Conservation (phyloP, 305 asterid genomes). For the Fraxinus paxiana region DNA sequence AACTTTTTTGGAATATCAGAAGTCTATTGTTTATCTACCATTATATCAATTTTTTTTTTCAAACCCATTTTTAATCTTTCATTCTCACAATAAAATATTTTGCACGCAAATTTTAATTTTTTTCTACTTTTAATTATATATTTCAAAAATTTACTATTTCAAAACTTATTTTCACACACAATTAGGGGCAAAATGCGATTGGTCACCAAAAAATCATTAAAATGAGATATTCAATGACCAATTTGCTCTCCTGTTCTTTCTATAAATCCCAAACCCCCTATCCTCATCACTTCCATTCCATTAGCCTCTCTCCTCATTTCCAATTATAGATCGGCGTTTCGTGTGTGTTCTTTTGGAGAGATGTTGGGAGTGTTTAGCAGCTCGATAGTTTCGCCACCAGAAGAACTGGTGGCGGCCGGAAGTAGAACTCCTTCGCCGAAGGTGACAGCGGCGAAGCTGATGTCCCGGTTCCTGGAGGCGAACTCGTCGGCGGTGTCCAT, state of each 20-base stretch:
- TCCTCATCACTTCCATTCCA: conserved; percentile 24
- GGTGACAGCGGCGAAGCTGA: conserved; percentile 68
- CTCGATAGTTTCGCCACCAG: conserved; percentile 81
- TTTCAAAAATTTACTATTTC: too few species aligned
- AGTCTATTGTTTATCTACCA: too few species aligned
- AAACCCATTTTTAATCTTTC: too few species aligned
- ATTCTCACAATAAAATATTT: too few species aligned
- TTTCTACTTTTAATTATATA: too few species aligned
- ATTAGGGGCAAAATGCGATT: too few species aligned
- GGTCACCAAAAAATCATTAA: not conserved
- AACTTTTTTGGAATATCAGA: too few species aligned
- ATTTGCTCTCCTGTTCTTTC: conserved; percentile 28
- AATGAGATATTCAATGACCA: conserved; percentile 22
- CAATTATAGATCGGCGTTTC: not conserved
- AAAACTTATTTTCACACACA: too few species aligned
- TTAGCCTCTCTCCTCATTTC: conserved; percentile 12
- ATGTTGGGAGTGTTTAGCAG: conserved; percentile 95
- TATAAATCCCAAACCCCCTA: conserved; percentile 43
- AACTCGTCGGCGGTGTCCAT: conserved; percentile 69
- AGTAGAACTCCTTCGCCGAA: conserved; percentile 97
- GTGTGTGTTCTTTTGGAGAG: not conserved
- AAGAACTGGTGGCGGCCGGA: conserved; percentile 95
- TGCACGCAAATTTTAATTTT: too few species aligned
- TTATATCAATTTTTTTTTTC: too few species aligned
- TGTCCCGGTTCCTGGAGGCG: conserved; percentile 61